Base-by-base conservation (phyloP, 768 basidiomycete genomes). In the Boletus sp. region DNA sequence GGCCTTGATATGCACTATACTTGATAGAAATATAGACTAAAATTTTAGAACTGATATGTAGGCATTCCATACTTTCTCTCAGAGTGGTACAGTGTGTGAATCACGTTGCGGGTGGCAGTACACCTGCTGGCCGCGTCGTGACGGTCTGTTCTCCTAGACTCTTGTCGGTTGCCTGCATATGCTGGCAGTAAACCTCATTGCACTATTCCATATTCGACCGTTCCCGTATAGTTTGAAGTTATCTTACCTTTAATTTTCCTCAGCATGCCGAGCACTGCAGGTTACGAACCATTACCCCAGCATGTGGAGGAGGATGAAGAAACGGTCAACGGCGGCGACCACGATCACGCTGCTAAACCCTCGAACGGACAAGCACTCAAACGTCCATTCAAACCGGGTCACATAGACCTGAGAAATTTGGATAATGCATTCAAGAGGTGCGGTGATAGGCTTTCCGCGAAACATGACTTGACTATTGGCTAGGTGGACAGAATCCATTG, bases 401-500 rank as follows among this genome's bases (percentile, higher is more conserved):
- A 82, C 64, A 89, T 93, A 66, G 91, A 93, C 78, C 74, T 93
- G 56, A 80, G 83, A 40, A 90, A 90, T 66, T 69, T 93, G 55
- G 91, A 93, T 67, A 83, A 78, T 67, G 91, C 91, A 7, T 93
- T 93, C 77, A 92, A 92, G 73, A 80, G 89, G 86, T 85, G 47
- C 41, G 76, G 42, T 45, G 10, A 33, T 20, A 24, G 15, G 20
- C 56, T 32, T 28, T 33, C 41, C 41, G 24, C 9, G 51, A 33
- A 47, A n/a, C 41, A 36, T 50, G 30, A 36, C 40, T 33, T 59
- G 49, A 52, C 46, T 40, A 10, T 44, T 52, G 11, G 42, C 20
- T 28, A 90, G 89, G 67, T 94, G 91, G 91, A 93, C 91, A 12
- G 85, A 89, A 64, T 88, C 87, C 52, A 92, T 94, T 63, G 87